Evolutionary conservation across 208 protist genomes (phyloP).

Genomic region (Acanthamoeba culbertsoni): DNA sequence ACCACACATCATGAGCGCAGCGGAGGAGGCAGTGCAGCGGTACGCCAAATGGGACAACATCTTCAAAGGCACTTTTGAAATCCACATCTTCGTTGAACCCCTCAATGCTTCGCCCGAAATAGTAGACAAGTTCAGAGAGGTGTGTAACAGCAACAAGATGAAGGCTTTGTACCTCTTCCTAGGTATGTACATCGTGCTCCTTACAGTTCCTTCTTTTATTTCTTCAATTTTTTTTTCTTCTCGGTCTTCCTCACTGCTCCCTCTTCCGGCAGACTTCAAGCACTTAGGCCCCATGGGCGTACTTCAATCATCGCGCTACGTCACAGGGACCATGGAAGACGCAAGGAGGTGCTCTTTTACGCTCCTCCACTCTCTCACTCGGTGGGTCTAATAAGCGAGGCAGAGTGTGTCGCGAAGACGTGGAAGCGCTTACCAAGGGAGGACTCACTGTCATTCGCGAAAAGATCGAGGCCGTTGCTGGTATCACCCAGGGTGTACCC

Average conservation of each 20-base stretch:
- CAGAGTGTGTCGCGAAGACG: not conserved
- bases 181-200: not conserved
- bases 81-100: constrained; percentile 11
- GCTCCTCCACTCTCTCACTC: not conserved
- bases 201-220: not conserved
- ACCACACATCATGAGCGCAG: not conserved
- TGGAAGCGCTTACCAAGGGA: not conserved
- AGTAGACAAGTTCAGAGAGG: not conserved
- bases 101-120: not conserved
- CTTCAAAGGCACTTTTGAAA: constrained; percentile 15
- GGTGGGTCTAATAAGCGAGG: not conserved
- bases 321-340: not conserved
- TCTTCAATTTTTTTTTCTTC: not conserved
- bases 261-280: constrained; percentile 40
- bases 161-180: not conserved
- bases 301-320: not conserved
- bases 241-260: no score
- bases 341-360: not conserved
- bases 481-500: not conserved
- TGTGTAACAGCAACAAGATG: not conserved
- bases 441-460: not conserved
- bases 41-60: not conserved
- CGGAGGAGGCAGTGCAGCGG: not conserved
- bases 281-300: not conserved
- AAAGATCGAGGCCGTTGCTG: not conserved